These are phyloP conservation scores for Exophiala sp. DNA, from an alignment of 2,329 filamentous ascomycete species.

Conservation along the genomic window DNA sequence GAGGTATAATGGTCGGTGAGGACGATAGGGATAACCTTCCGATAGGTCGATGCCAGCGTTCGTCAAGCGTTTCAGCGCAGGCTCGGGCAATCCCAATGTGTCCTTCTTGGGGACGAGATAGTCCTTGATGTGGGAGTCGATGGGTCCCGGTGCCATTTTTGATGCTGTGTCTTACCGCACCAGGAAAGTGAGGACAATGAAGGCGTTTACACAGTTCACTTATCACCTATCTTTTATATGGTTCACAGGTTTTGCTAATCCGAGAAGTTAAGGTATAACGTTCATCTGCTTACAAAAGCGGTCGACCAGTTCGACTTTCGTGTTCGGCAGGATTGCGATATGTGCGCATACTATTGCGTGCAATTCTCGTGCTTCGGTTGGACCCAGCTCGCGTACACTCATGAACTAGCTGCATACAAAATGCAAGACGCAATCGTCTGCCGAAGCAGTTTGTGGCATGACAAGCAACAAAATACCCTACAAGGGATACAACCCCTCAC, in stretches of 20 bases:
- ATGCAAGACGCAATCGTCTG: too few species aligned
- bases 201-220: background rate
- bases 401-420: background rate
- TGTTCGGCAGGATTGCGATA: background rate
- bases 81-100: constrained; percentile 58
- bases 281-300: background rate
- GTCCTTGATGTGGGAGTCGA: constrained; percentile 62
- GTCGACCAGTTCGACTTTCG: background rate
- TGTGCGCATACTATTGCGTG: background rate
- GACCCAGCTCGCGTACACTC: background rate
- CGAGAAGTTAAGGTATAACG: background rate
- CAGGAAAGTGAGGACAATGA: background rate
- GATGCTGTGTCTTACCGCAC: background rate
- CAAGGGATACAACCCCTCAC: too few species aligned
- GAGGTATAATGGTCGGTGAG: constrained; percentile 63
- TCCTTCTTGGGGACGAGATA: constrained; percentile 62
- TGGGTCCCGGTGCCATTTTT: constrained; percentile 57
- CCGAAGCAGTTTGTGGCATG: too few species aligned
- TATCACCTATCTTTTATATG: background rate
- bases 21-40: constrained; percentile 68
- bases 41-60: constrained; percentile 69
- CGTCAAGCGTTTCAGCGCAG: constrained; percentile 57
- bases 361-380: background rate
- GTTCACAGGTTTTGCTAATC: too few species aligned
- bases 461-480: too few species aligned